Percentiles rank a stretch among this genome's conserved stretches.
Evolutionary conservation across 768 basidiomycete genomes (phyloP).

Genomic region (Tubosaeta brunneosetosa): DNA sequence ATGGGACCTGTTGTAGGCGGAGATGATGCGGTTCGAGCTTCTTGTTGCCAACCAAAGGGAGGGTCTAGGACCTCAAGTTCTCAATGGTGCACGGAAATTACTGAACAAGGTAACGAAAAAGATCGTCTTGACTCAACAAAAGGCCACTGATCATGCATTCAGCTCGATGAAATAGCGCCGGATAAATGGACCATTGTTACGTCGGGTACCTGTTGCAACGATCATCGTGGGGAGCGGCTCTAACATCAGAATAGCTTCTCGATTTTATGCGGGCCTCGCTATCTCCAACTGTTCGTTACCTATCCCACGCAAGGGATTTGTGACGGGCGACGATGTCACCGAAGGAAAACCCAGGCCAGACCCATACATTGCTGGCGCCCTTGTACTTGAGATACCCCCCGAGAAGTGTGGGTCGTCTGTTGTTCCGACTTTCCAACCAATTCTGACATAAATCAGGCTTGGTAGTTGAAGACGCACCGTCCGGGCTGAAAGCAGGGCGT

Average conservation of each 20-base stretch:
- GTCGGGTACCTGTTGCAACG: constrained; percentile 41
- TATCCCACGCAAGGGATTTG: constrained; percentile 51
- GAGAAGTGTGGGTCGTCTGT: constrained; percentile 45
- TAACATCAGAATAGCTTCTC: constrained; percentile 51
- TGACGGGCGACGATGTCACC: constrained; percentile 65
- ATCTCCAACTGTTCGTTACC: constrained; percentile 60
- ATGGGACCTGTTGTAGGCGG: constrained; percentile 38
- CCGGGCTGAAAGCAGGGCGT: constrained; percentile 70
- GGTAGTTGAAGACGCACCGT: constrained; percentile 87
- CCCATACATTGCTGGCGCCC: constrained; percentile 79
- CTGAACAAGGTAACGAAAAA: constrained; percentile 44
- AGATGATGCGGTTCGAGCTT: constrained; percentile 74
- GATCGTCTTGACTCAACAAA: neutral
- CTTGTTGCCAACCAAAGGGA: constrained; percentile 54
- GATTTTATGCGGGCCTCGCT: constrained; percentile 63
- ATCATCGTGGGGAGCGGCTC: neutral
- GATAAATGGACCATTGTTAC: constrained; percentile 78
- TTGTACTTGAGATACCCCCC: constrained; percentile 46
- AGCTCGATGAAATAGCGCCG: constrained; percentile 25
- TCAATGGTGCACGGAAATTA: constrained; percentile 63
- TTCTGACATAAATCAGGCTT: constrained; percentile 46
- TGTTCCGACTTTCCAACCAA: neutral
- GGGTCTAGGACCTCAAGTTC: constrained; percentile 45
- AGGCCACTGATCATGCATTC: neutral
- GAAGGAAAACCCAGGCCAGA: constrained; percentile 84